A percentile compares a stretch with the other conserved stretches of the same genome.
Conservation (phyloP, 768 basidiomycete species). For the Boletus pseudopeckii region DNA sequence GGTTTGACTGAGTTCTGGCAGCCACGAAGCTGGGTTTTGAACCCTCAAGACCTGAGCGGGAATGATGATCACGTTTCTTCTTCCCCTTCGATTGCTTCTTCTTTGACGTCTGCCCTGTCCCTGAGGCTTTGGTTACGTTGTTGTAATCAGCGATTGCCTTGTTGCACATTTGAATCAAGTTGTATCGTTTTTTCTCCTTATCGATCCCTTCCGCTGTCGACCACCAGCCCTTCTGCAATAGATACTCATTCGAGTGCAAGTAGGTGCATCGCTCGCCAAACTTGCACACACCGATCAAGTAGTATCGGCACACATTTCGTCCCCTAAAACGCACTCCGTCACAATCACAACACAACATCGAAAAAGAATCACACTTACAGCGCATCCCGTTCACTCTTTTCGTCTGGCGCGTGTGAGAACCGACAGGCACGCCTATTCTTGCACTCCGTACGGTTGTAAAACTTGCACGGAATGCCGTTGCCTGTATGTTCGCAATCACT, state of each 20-base stretch:
- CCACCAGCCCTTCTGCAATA: conserved; percentile 50
- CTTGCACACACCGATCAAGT: conserved; percentile 39
- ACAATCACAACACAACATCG: not conserved
- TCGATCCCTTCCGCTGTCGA: conserved; percentile 11
- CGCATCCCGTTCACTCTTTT: conserved; percentile 51
- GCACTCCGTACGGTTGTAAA: conserved; percentile 56
- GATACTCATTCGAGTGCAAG: conserved; percentile 43
- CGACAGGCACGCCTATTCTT: conserved; percentile 38
- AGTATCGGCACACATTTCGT: conserved; percentile 47
- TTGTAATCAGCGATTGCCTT: not conserved
- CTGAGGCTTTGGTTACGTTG: not conserved
- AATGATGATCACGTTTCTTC: not conserved
- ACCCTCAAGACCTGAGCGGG: not conserved
- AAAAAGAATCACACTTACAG: conserved; percentile 37
- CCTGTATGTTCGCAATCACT: conserved; percentile 52
- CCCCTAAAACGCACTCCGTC: conserved; percentile 38
- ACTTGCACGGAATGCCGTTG: conserved; percentile 51
- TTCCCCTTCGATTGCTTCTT: not conserved
- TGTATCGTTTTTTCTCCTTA: not conserved
- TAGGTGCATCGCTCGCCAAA: conserved; percentile 45
- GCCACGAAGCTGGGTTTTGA: not conserved
- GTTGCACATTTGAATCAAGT: not conserved
- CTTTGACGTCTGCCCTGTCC: not conserved
- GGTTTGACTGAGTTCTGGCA: not conserved
- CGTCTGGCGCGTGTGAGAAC: conserved; percentile 54